Percentiles rank a stretch among this genome's conserved stretches.
phyloP scores from a whole-genome alignment of 148 eudicot species.

The Heliosperma pusillum region DNA sequence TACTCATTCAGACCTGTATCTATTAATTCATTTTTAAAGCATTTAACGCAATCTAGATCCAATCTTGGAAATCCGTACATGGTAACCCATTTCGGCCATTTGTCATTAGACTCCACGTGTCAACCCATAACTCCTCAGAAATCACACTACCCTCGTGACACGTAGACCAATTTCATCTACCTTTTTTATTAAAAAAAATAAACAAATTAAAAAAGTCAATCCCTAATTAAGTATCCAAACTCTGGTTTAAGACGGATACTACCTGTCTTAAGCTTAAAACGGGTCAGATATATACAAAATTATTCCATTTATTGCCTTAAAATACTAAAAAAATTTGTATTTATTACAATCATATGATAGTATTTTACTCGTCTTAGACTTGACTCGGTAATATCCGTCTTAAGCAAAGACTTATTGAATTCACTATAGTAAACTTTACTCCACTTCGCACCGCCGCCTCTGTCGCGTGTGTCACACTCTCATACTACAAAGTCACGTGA shows the following conservation, averaged over 20 bases:
- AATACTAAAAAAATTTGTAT: too few species aligned
- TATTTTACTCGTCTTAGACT: too few species aligned
- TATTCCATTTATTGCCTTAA: too few species aligned
- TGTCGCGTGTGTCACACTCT: conserved; percentile 31
- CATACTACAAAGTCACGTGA: conserved; percentile 30
- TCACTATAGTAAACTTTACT: not conserved
- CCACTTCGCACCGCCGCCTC: conserved; percentile 20
- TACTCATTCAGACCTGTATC: too few species aligned
- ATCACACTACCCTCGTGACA: conserved; percentile 31
- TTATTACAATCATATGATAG: too few species aligned
- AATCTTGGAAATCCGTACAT: conserved; percentile 11
- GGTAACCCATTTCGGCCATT: not conserved
- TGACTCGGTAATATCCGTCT: too few species aligned
- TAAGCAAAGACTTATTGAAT: too few species aligned
- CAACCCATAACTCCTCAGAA: conserved; percentile 1
- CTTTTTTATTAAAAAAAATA: not conserved
- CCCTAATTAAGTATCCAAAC: too few species aligned
- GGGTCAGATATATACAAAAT: too few species aligned
- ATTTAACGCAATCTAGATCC: conserved; percentile 6
- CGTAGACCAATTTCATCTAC: conserved; percentile 10
- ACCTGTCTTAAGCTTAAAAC: too few species aligned
- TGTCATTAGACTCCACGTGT: conserved; percentile 22
- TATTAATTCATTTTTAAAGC: too few species aligned
- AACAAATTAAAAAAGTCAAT: not conserved
- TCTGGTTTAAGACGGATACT: too few species aligned